Evolutionary conservation across 148 eudicot genomes (phyloP).

Genomic region (Amaranthus palmeri): DNA sequence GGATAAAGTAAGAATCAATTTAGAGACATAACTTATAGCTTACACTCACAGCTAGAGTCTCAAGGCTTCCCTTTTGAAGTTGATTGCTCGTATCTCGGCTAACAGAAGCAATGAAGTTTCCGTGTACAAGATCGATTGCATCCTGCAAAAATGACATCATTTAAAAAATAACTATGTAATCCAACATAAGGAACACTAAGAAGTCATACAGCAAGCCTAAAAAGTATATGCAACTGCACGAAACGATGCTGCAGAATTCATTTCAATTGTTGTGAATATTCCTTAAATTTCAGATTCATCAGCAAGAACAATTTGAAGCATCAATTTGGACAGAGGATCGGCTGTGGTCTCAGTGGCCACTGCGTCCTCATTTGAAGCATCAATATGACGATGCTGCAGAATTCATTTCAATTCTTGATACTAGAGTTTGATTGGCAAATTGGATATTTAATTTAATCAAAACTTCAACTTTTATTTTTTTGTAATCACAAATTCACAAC

Average conservation of each 20-base stretch:
- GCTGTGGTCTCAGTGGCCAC: too few relatives aligned
- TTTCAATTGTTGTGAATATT: background rate
- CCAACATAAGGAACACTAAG: background rate
- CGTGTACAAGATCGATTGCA: constrained; percentile 89
- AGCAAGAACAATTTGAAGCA: too few relatives aligned
- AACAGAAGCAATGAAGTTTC: constrained; percentile 77
- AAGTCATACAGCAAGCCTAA: background rate
- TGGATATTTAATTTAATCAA: too few relatives aligned
- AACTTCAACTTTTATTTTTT: too few relatives aligned
- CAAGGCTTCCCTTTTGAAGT: constrained; percentile 59
- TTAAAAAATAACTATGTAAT: background rate
- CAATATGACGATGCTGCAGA: background rate
- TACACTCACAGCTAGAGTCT: constrained; percentile 80
- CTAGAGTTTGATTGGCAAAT: too few relatives aligned
- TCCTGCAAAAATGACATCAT: constrained; percentile 46
- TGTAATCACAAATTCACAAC: too few relatives aligned
- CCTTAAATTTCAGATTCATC: too few relatives aligned
- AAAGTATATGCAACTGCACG: background rate
- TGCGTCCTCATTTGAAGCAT: background rate
- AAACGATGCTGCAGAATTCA: background rate
- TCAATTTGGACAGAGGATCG: too few relatives aligned
- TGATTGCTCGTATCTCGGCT: constrained; percentile 57
- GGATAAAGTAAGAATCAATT: background rate
- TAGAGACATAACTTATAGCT: background rate
- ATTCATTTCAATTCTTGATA: background rate